Evolutionary conservation across 169 alveolate species (phyloP).

Genomic region (Theileria parva): DNA sequence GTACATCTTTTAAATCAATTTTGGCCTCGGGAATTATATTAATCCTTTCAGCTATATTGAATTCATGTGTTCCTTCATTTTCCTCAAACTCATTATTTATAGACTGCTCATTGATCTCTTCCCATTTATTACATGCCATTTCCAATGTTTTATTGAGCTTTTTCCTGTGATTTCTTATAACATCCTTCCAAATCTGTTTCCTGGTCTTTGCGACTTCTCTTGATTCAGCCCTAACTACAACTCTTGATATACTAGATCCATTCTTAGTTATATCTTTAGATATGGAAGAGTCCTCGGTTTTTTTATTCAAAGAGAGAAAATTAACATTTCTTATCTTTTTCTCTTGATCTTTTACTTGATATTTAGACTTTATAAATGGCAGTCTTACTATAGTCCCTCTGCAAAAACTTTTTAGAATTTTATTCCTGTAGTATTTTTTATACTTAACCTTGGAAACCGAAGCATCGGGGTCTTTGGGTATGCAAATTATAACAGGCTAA

Average conservation of each 20-base stretch:
- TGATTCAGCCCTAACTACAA: not conserved
- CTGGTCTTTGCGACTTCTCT: slow-evolving; percentile 2
- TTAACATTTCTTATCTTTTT: slow-evolving; percentile 6
- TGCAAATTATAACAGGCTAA: slow-evolving; percentile 48
- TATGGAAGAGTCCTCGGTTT: not conserved
- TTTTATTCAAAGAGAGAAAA: not conserved
- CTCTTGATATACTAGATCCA: too few species aligned
- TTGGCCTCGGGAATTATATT: slow-evolving; percentile 29
- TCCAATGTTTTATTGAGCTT: slow-evolving; percentile 36
- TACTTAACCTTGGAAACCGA: slow-evolving; percentile 29
- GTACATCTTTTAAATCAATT: not conserved
- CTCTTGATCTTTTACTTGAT: slow-evolving; percentile 24
- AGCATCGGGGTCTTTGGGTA: slow-evolving; percentile 32
- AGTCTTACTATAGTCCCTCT: slow-evolving; percentile 45
- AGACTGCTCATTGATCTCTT: slow-evolving; percentile 9
- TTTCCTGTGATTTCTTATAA: slow-evolving; percentile 33
- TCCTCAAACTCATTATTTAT: not conserved
- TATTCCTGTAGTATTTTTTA: slow-evolving; percentile 48
- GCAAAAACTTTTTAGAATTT: slow-evolving; percentile 18
- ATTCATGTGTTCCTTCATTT: not conserved
- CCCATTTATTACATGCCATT: slow-evolving; percentile 42
- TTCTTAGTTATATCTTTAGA: slow-evolving; percentile 11
- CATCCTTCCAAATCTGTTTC: slow-evolving; percentile 61
- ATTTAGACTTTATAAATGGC: slow-evolving; percentile 46
- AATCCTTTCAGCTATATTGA: slow-evolving; percentile 10